A percentile compares a stretch with the other conserved stretches of the same genome.
Conservation (phyloP, 2,329 filamentous ascomycete species). For the Neocatenulostroma microsporum region DNA sequence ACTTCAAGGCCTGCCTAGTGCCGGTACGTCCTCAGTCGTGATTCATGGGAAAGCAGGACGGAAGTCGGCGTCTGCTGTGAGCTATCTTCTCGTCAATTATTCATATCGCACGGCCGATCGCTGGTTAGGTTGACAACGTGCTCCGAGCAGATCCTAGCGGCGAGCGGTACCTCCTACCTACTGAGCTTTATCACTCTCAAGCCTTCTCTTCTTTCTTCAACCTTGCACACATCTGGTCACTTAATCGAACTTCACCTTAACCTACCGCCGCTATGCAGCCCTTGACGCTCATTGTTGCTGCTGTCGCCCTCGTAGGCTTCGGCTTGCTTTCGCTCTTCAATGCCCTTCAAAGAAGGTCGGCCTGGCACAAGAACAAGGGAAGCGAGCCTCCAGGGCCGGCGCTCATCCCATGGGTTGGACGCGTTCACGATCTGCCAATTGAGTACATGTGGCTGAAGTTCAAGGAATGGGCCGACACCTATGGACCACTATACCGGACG, state of each 20-base stretch:
- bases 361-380: slow-evolving; percentile 28
- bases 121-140: no score
- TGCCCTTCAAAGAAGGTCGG: slow-evolving; percentile 23
- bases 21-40: no score
- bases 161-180: no score
- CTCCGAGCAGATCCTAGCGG: no score
- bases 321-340: slow-evolving; percentile 28
- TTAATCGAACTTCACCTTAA: not conserved
- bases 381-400: slow-evolving; percentile 34
- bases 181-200: no score
- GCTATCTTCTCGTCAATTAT: no score
- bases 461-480: slow-evolving; percentile 31
- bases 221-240: not conserved
- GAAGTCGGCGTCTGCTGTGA: no score
- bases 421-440: slow-evolving; percentile 43
- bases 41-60: no score
- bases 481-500: slow-evolving; percentile 29
- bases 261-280: slow-evolving; percentile 31
- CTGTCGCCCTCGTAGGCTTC: slow-evolving; percentile 32
- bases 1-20: no score
- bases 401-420: slow-evolving; percentile 30
- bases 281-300: slow-evolving; percentile 31
- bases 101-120: no score
- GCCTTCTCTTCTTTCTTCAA: slow-evolving; percentile 2
- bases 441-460: slow-evolving; percentile 50